Evolutionary conservation across 2,329 filamentous ascomycete genomes (phyloP).

Genomic region (Trichoderma aggressivum): DNA sequence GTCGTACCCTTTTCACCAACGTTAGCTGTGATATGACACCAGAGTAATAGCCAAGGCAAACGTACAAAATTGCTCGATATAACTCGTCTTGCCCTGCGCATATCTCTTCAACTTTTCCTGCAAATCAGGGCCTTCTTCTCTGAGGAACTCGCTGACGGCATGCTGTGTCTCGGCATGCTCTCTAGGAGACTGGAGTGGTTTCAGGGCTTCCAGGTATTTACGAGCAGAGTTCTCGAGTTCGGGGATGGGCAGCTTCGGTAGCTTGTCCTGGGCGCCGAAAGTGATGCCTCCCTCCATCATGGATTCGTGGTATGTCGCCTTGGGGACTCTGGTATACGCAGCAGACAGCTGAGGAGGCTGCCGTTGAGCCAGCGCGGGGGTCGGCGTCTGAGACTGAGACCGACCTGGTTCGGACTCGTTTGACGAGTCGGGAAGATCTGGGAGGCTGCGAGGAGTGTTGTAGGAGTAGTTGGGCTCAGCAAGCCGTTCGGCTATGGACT

Average conservation of each 20-base stretch:
- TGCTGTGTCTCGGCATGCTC: constrained; percentile 80
- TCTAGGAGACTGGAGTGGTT: constrained; percentile 73
- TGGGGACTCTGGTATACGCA: constrained; percentile 45
- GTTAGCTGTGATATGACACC: constrained; percentile 17
- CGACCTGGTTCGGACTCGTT: background rate
- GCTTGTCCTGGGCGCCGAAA: constrained; percentile 80
- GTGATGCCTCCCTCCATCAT: constrained; percentile 70
- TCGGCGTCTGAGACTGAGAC: background rate
- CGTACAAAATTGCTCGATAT: constrained; percentile 98
- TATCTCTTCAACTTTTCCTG: constrained; percentile 90
- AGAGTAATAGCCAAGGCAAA: constrained; percentile 22
- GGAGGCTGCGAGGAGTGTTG: constrained; percentile 40
- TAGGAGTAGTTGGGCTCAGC: constrained; percentile 39
- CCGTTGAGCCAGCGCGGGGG: constrained; percentile 1
- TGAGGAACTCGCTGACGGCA: constrained; percentile 80
- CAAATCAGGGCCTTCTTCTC: constrained; percentile 73
- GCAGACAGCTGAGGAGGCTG: constrained; percentile 26
- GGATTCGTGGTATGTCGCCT: constrained; percentile 52
- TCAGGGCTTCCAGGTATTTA: constrained; percentile 75
- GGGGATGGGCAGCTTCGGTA: constrained; percentile 90
- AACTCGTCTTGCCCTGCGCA: constrained; percentile 85
- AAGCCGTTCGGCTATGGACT: constrained; percentile 69
- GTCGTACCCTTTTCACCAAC: constrained; percentile 73
- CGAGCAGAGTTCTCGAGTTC: constrained; percentile 75
- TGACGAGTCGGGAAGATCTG: constrained; percentile 23